A percentile compares a stretch with the other conserved stretches of the same genome.
phyloP scores from a whole-genome alignment of 2,329 filamentous ascomycete genomes.

The Pestalotiopsis sp. region DNA sequence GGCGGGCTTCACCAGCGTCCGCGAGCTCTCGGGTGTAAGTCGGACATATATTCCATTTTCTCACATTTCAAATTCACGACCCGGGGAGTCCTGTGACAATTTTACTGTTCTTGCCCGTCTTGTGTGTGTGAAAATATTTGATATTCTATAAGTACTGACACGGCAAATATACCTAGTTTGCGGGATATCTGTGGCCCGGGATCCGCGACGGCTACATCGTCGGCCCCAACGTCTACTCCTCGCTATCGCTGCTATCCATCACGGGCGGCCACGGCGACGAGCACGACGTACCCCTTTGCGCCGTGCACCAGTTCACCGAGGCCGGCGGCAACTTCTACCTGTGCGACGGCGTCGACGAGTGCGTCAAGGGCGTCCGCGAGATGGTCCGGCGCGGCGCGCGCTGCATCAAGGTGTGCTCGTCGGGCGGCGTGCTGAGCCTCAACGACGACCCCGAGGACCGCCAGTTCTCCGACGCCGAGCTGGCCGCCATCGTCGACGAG shows the following conservation, averaged over 20 bases:
- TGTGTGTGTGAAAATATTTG: not conserved
- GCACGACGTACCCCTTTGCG: slow-evolving; percentile 38
- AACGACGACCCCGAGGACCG: slow-evolving; percentile 43
- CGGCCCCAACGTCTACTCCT: slow-evolving; percentile 52
- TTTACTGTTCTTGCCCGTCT: not conserved
- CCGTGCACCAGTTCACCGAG: slow-evolving; percentile 33
- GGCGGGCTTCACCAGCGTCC: slow-evolving; percentile 53
- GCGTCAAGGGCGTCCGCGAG: slow-evolving; percentile 42
- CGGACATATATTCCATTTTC: not conserved
- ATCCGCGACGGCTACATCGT: slow-evolving; percentile 47
- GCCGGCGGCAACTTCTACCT: slow-evolving; percentile 38
- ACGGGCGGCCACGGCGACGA: slow-evolving; percentile 53
- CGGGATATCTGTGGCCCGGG: slow-evolving; percentile 43
- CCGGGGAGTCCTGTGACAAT: not conserved
- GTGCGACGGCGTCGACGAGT: slow-evolving; percentile 50
- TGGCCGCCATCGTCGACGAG: slow-evolving; percentile 46
- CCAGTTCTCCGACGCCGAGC: slow-evolving; percentile 47
- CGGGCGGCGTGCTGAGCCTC: slow-evolving; percentile 46
- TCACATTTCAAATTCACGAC: not conserved
- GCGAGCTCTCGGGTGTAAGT: slow-evolving; percentile 46
- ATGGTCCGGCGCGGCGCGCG: slow-evolving; percentile 48
- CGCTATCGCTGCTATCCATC: slow-evolving; percentile 45
- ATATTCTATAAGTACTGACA: not conserved
- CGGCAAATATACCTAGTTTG: slow-evolving; percentile 32
- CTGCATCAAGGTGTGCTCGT: slow-evolving; percentile 50